These are phyloP conservation scores for Carallia brachiata DNA, from an alignment of 345 rosid species.

Conservation along the genomic window DNA sequence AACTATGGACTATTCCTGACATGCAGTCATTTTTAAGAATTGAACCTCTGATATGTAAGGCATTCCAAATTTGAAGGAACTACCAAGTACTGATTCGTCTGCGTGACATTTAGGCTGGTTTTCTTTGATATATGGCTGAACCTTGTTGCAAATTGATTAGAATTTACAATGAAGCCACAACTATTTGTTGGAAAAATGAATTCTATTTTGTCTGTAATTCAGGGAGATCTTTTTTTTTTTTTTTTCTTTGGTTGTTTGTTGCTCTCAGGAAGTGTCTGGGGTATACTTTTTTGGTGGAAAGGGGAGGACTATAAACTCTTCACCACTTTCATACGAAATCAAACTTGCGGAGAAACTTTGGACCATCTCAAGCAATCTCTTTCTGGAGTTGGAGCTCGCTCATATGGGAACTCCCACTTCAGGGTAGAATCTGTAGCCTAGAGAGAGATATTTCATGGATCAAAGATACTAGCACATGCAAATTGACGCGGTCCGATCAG, in stretches of 20 bases:
- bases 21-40: background rate
- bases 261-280: conserved; percentile 64
- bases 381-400: conserved; percentile 35
- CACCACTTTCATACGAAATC: conserved; percentile 43
- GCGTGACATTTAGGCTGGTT: too few relatives aligned
- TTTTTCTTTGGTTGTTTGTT: conserved; percentile 8
- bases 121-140: too few relatives aligned
- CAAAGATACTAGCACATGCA: too few relatives aligned
- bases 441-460: too few relatives aligned
- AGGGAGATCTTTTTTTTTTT: too few relatives aligned
- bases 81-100: too few relatives aligned
- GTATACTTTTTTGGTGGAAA: conserved; percentile 78
- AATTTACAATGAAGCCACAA: too few relatives aligned
- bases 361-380: conserved; percentile 50
- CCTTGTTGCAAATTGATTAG: too few relatives aligned
- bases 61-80: too few relatives aligned
- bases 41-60: background rate
- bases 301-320: conserved; percentile 58
- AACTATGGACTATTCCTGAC: background rate
- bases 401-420: background rate
- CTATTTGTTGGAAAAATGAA: background rate
- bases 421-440: too few relatives aligned
- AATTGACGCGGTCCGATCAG: too few relatives aligned
- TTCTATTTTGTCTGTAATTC: background rate
- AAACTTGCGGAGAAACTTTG: conserved; percentile 64